These are phyloP conservation scores for Macrolepiota fuliginosa DNA, from an alignment of 768 basidiomycete species.

Conservation along the genomic window DNA sequence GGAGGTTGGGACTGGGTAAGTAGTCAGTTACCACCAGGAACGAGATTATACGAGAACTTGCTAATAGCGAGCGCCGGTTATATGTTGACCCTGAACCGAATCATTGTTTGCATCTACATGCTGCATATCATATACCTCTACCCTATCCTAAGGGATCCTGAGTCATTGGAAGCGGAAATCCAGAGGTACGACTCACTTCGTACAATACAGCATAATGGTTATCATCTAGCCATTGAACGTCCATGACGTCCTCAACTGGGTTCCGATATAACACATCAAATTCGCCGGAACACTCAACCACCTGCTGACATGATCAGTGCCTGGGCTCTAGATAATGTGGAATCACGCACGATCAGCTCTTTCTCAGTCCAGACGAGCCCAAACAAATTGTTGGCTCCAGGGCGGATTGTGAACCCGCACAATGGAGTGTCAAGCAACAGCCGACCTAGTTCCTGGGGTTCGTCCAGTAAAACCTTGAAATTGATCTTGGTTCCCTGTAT, in stretches of 20 bases:
- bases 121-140: slow-evolving; percentile 34
- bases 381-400: slow-evolving; percentile 26
- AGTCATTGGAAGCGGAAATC: neutral
- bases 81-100: slow-evolving; percentile 14
- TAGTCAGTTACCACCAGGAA: neutral
- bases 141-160: slow-evolving; percentile 31
- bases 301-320: slow-evolving; percentile 21
- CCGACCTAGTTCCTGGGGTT: slow-evolving; percentile 20
- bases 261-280: slow-evolving; percentile 29
- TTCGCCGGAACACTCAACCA: slow-evolving; percentile 34
- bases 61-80: slow-evolving; percentile 5
- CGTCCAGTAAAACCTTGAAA: slow-evolving; percentile 18
- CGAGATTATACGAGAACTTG: neutral
- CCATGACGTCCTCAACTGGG: slow-evolving; percentile 24
- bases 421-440: slow-evolving; percentile 19
- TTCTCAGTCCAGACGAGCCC: slow-evolving; percentile 48
- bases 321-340: neutral
- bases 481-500: slow-evolving; percentile 16
- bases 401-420: slow-evolving; percentile 23
- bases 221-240: slow-evolving; percentile 38
- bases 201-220: slow-evolving; percentile 37
- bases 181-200: slow-evolving; percentile 27
- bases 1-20: slow-evolving; percentile 7
- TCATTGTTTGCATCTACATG: slow-evolving; percentile 35
- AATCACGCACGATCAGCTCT: slow-evolving; percentile 35